A percentile compares a stretch with the other conserved stretches of the same genome.
phyloP scores from a whole-genome alignment of 345 rosid species.

The Hibiscus trionum region DNA sequence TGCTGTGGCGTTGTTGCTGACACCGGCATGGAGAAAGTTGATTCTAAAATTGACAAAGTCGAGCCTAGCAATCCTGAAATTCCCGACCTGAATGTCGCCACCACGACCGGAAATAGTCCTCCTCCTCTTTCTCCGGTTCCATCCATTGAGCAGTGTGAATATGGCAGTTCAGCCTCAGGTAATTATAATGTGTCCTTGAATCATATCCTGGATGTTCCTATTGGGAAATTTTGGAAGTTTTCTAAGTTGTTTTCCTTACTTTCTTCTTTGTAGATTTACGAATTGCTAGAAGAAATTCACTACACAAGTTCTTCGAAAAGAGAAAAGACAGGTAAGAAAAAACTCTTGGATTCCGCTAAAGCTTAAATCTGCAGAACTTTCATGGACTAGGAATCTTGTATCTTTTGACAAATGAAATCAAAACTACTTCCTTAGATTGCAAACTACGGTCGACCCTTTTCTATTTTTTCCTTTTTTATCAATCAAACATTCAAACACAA shows the following conservation, averaged over 20 bases:
- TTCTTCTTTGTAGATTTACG: constrained; percentile 24
- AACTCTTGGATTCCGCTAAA: not conserved
- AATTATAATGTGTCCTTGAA: not conserved
- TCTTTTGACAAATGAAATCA: no score
- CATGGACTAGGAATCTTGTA: not conserved
- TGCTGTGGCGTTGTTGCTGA: not conserved
- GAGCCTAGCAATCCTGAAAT: constrained; percentile 10
- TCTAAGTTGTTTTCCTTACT: not conserved
- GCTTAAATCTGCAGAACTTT: not conserved
- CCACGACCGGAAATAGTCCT: constrained; percentile 14
- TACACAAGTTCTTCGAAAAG: constrained; percentile 60
- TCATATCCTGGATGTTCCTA: not conserved
- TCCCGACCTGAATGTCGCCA: constrained; percentile 31
- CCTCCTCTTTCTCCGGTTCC: not conserved
- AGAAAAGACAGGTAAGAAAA: constrained; percentile 59
- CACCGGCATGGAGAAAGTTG: constrained; percentile 5
- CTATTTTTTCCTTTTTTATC: no score
- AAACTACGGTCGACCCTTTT: not conserved
- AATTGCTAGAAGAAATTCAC: constrained; percentile 54
- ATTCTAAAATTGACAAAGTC: not conserved
- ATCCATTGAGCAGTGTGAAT: constrained; percentile 15
- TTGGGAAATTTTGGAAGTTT: not conserved
- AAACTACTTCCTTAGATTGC: not conserved
- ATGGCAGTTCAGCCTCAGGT: constrained; percentile 15
- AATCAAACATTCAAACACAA: not conserved